phyloP scores from a whole-genome alignment of 2,329 filamentous ascomycete species.

The Talaromyces sp. region DNA sequence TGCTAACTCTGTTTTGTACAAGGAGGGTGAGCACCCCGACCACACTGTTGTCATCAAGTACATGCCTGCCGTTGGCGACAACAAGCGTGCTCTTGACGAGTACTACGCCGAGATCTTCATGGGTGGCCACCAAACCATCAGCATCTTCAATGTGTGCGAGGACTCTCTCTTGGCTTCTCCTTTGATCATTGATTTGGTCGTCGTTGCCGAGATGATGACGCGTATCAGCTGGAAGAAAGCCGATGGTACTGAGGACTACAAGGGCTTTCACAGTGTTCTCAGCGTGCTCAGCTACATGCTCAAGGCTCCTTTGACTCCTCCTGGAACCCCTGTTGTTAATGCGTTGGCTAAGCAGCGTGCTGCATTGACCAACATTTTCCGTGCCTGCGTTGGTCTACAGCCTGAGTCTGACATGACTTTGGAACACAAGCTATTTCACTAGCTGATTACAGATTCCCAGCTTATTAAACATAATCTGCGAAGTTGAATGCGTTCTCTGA shows the following conservation, averaged over 20 bases:
- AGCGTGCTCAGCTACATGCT: constrained; percentile 99
- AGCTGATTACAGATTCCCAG: not conserved
- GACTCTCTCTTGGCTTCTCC: constrained; percentile 94
- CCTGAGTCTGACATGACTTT: constrained; percentile 98
- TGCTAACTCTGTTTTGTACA: constrained; percentile 87
- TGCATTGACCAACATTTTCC: constrained; percentile 96
- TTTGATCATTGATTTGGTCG: constrained; percentile 91
- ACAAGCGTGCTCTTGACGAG: constrained; percentile 97
- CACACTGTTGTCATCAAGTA: constrained; percentile 99
- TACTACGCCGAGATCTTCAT: constrained; percentile 99
- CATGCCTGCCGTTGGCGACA: constrained; percentile 97
- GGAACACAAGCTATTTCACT: constrained; percentile 86
- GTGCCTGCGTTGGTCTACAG: constrained; percentile 91
- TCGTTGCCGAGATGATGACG: constrained; percentile 97
- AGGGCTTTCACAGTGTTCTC: constrained; percentile 93
- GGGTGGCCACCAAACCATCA: constrained; percentile 97
- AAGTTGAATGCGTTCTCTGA: not conserved
- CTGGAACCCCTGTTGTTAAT: constrained; percentile 94
- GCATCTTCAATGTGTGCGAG: constrained; percentile 97
- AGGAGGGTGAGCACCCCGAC: constrained; percentile 88
- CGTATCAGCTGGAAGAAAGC: constrained; percentile 91
- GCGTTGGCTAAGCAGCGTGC: constrained; percentile 92
- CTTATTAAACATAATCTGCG: not conserved
- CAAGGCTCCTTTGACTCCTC: constrained; percentile 85
- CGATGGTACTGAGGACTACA: constrained; percentile 65